Evolutionary conservation across 2,329 filamentous ascomycete species (phyloP).

Genomic region (Thielaviopsis euricoi): DNA sequence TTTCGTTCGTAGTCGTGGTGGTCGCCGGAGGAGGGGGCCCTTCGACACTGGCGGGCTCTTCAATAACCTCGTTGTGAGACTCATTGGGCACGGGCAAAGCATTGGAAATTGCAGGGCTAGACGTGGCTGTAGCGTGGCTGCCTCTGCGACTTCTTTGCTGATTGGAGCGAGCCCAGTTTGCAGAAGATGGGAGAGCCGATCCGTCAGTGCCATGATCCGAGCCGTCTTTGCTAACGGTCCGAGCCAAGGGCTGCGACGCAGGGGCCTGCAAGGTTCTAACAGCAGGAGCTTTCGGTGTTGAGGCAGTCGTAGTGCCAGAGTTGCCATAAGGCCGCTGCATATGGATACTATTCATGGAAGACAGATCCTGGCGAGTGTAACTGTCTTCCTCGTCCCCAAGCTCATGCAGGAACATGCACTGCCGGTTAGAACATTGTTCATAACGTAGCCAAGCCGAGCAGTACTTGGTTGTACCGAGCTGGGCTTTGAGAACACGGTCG

Average conservation of each 20-base stretch:
- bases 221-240: slow-evolving; percentile 63
- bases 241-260: slow-evolving; percentile 48
- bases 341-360: slow-evolving; percentile 80
- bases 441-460: slow-evolving; percentile 93
- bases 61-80: slow-evolving; percentile 23
- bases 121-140: slow-evolving; percentile 66
- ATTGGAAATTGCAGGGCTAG: slow-evolving; percentile 61
- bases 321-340: slow-evolving; percentile 52
- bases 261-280: slow-evolving; percentile 10
- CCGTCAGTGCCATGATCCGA: slow-evolving; percentile 56
- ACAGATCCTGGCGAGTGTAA: slow-evolving; percentile 85
- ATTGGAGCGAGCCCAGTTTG: slow-evolving; percentile 73
- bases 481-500: slow-evolving; percentile 65
- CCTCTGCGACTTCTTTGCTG: slow-evolving; percentile 47
- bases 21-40: slow-evolving; percentile 17
- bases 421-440: slow-evolving; percentile 85
- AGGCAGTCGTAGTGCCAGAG: slow-evolving; percentile 30
- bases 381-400: slow-evolving; percentile 96
- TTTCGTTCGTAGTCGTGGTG: slow-evolving; percentile 10
- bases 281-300: background rate
- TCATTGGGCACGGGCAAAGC: slow-evolving; percentile 34
- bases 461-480: slow-evolving; percentile 86
- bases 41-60: slow-evolving; percentile 26
- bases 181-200: slow-evolving; percentile 81
- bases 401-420: slow-evolving; percentile 97